A percentile compares a stretch with the other conserved stretches of the same genome.
Evolutionary conservation across 495 filamentous ascomycete genomes (phyloP).

Genomic region (Penicillium tannophilum): DNA sequence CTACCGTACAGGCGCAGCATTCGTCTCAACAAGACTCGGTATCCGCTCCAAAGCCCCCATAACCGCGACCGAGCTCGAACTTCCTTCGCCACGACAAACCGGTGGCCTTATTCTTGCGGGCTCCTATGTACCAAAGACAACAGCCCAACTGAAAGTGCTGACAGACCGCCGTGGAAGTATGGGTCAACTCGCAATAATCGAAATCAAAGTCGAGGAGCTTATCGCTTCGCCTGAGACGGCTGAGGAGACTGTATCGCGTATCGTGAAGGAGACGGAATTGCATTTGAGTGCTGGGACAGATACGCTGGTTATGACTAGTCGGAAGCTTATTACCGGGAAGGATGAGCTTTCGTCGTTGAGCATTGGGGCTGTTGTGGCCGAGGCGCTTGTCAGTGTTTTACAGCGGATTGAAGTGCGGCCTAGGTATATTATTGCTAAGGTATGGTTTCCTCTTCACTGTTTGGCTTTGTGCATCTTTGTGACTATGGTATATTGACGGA

Average conservation of each 20-base stretch:
- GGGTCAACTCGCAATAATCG: slow-evolving; percentile 45
- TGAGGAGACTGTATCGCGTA: slow-evolving; percentile 22
- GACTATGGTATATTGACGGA: background rate
- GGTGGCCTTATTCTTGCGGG: slow-evolving; percentile 56
- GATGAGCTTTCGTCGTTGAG: slow-evolving; percentile 47
- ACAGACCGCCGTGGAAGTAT: slow-evolving; percentile 33
- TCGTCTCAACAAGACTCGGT: slow-evolving; percentile 56
- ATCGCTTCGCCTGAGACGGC: slow-evolving; percentile 35
- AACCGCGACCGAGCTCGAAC: slow-evolving; percentile 39
- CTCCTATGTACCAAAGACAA: slow-evolving; percentile 59
- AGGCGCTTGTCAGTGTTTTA: slow-evolving; percentile 47
- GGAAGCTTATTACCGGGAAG: slow-evolving; percentile 47
- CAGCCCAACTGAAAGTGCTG: slow-evolving; percentile 47
- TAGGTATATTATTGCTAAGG: slow-evolving; percentile 57
- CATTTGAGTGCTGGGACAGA: slow-evolving; percentile 38
- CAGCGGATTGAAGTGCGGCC: slow-evolving; percentile 44
- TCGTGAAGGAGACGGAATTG: slow-evolving; percentile 32
- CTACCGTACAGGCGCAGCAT: slow-evolving; percentile 56
- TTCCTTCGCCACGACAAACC: slow-evolving; percentile 32
- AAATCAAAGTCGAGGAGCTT: slow-evolving; percentile 47
- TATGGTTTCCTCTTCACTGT: slow-evolving; percentile 14
- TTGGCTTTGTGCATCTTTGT: background rate
- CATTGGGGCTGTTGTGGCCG: slow-evolving; percentile 49
- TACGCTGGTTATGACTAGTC: slow-evolving; percentile 56
- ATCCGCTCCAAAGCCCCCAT: slow-evolving; percentile 50